Conservation (phyloP, 2,329 filamentous ascomycete species). For the Stachybotrys echinatus region DNA sequence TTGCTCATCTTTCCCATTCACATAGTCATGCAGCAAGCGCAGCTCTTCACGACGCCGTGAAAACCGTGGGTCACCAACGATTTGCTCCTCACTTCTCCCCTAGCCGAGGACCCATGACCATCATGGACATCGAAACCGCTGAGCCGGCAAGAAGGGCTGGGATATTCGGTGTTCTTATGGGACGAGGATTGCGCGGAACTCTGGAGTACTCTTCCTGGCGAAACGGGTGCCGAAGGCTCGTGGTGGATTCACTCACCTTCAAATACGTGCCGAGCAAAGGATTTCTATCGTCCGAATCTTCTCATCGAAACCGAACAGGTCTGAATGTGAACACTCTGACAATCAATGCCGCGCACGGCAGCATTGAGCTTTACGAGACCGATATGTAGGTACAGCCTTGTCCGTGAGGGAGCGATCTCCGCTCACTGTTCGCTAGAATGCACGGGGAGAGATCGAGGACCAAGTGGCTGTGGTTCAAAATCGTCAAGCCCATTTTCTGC, state of each 20-base stretch:
- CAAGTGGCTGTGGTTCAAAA: slow-evolving; percentile 17
- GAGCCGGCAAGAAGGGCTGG: background rate
- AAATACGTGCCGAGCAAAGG: slow-evolving; percentile 3
- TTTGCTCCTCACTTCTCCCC: background rate
- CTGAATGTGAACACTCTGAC: background rate
- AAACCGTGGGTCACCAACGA: background rate
- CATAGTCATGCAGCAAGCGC: background rate
- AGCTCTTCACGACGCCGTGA: background rate
- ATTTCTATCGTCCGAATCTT: too few species aligned
- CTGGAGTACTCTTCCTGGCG: slow-evolving; percentile 10
- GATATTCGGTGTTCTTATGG: background rate
- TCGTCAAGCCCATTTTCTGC: slow-evolving; percentile 12
- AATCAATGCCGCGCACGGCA: slow-evolving; percentile 8
- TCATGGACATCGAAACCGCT: background rate
- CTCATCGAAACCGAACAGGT: background rate
- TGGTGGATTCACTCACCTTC: slow-evolving; percentile 15
- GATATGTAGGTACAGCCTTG: slow-evolving; percentile 9
- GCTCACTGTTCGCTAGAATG: slow-evolving; percentile 3
- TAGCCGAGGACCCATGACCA: background rate
- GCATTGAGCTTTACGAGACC: slow-evolving; percentile 13
- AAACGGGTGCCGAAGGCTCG: slow-evolving; percentile 15
- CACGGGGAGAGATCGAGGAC: background rate
- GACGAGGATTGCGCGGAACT: slow-evolving; percentile 7
- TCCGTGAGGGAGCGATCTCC: background rate
- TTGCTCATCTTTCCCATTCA: too few species aligned